Base-by-base conservation (phyloP, 176 grass and related monocot genomes). In the Raddia distichophylla region DNA sequence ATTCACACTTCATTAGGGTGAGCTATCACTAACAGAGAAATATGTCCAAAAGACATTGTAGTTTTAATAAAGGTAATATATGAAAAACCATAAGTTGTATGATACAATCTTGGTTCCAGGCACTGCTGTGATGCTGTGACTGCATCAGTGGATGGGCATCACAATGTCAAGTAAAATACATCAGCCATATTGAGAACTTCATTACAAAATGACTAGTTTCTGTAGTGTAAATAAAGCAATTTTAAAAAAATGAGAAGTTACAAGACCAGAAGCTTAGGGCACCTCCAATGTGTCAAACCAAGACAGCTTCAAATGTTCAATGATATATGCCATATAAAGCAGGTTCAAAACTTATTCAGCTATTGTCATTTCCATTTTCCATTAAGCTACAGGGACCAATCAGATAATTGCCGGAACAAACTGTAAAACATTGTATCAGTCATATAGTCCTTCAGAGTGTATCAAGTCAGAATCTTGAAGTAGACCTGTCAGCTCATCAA, bases 401-500 rank as follows among this genome's bases (percentile, higher is more conserved):
- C 6, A 79, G 35, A 51, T 44, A 74, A 7, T 83, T 50, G 16
- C 9, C 73, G 8, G 77, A 56, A 56, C 12, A 34, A 52, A 20
- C 15, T 73, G n/a, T 61, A 16, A 45, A 55, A 16, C 16, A 60
- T 2, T 6, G n/a, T 19, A 69, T n/a, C n/a, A 44, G 48, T 9
- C 42, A 17, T 6, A 3, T 20, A 68, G 57, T 64, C 50, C 59
- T 59, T 22, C 42, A 76, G 34, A 34, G 3, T 33, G 34, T 56
- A 16, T 44, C 46, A 71, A 18, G 34, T 13, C 50, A 81, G 66
- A 58, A 76, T 71, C 79, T 71, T 85, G 76, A 71, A 89, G 71
- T 71, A 85, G 13, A 71, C 22, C 70, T 14, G 64, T 85, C 62
- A 89, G 47, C 32, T 77, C 75, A 73, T 93, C 87, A 71, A 91